A percentile compares a stretch with the other conserved stretches of the same genome.
These are phyloP conservation scores for Pyrrhoderma noxium DNA, from an alignment of 1,284 basidiomycete species.

Conservation along the genomic window DNA sequence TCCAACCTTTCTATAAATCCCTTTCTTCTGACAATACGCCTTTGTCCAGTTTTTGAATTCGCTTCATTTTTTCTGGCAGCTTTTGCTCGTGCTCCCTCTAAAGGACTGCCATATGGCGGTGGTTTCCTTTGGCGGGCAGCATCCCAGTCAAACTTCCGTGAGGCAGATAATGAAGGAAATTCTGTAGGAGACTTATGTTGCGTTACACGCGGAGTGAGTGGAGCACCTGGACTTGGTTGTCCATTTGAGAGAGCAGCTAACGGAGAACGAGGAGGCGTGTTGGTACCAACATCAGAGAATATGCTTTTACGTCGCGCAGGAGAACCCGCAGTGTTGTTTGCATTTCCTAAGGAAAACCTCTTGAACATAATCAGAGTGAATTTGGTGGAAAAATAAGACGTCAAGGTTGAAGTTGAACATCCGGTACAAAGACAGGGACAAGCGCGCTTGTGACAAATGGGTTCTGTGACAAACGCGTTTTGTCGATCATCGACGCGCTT, in stretches of 20 bases:
- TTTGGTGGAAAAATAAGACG: no score
- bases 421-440: not conserved
- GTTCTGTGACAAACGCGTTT: not conserved
- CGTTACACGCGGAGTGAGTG: conserved; percentile 8
- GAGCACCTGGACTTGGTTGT: not conserved
- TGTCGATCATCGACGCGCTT: not conserved
- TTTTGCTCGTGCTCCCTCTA: conserved; percentile 34
- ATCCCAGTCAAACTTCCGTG: conserved; percentile 75
- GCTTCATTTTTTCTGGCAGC: conserved; percentile 36
- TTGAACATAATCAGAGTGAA: not conserved
- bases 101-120: conserved; percentile 60
- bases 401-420: conserved; percentile 4
- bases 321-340: conserved; percentile 1
- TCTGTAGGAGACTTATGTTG: conserved; percentile 10
- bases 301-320: conserved; percentile 5
- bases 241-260: conserved; percentile 6
- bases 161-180: conserved; percentile 62
- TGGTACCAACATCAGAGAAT: conserved; percentile 8
- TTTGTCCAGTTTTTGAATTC: conserved; percentile 33
- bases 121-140: conserved; percentile 58
- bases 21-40: conserved; percentile 57
- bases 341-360: conserved; percentile 2
- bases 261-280: conserved; percentile 10
- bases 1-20: conserved; percentile 51
- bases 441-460: conserved; percentile 6